Evolutionary conservation across 345 rosid species (phyloP), one percentile per base, ranked within the genome.

Genomic region (Ceriops decandra): DNA sequence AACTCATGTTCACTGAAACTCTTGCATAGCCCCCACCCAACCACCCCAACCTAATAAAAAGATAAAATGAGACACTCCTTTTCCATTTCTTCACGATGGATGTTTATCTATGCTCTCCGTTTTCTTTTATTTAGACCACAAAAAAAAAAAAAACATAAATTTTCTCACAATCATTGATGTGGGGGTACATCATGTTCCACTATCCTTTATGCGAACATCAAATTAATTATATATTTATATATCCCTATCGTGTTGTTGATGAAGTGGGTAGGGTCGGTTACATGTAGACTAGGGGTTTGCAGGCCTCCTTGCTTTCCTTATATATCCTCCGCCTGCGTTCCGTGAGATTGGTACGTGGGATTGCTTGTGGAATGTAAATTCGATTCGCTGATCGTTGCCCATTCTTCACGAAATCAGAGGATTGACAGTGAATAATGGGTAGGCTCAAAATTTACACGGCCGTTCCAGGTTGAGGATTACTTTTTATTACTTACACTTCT

Each of bases 241-340:
- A 19, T 0, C 11, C 28, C 21, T 47, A 53, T 62, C 26, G 62
- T 49, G 49, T 70, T 67, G 72, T 69, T 70, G 60, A 68, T 68
- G 64, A 74, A 77, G 82, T 77, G 57, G 83, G 85, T 85, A 69
- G 86, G 89, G 82, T 77, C 83, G 32, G 85, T 76, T 74, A 53
- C 72, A 69, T 52, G 61, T 51, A 62, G 72, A 72, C 30, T 28
- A 31, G 67, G 24, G 60, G 60, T 51, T 21, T 54, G 83, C 72
- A 76, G 82, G 89, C 77, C 70, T 75, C 16, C 3, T 61, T 53
- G 35, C 57, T 42, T 63, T 68, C 68, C 63, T 30, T 26, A 4
- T 21, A n/a, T 4, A 83, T 88, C 32, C 76, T 62, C 70, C 76
- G 83, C 87, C 95, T 31, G 20, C 30, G 20, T 19, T 9, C 1